Conservation (phyloP, 1,284 basidiomycete species). For the Xanthoconium separans region DNA sequence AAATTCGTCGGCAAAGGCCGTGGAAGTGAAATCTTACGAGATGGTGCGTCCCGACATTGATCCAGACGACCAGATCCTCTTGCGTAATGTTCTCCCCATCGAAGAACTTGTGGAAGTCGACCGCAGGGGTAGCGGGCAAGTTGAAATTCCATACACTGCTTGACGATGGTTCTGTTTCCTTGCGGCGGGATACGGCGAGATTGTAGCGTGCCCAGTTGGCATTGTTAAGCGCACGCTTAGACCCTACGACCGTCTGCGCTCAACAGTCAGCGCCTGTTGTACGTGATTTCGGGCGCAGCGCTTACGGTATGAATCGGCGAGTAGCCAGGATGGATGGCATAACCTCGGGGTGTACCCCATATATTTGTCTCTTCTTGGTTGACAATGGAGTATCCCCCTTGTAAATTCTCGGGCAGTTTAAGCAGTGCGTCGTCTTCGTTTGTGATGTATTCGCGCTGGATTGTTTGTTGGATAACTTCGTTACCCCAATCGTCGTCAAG, state of each 20-base stretch:
- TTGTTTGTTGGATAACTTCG: constrained; percentile 53
- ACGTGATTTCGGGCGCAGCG: constrained; percentile 7
- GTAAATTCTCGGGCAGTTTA: constrained; percentile 53
- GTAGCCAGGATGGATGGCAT: constrained; percentile 55
- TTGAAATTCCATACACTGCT: constrained; percentile 63
- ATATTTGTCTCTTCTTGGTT: constrained; percentile 56
- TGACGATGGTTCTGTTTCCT: constrained; percentile 58
- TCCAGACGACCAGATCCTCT: constrained; percentile 61
- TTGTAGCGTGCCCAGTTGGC: constrained; percentile 68
- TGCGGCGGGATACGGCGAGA: constrained; percentile 54
- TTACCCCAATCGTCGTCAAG: constrained; percentile 62
- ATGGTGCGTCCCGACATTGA: constrained; percentile 66
- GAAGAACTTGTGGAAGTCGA: constrained; percentile 66
- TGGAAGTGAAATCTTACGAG: constrained; percentile 33
- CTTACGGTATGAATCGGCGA: constrained; percentile 50
- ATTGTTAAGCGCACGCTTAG: constrained; percentile 56
- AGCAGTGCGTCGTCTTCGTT: constrained; percentile 58
- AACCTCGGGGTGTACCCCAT: constrained; percentile 58
- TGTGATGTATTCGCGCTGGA: constrained; percentile 47
- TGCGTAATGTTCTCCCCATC: constrained; percentile 61
- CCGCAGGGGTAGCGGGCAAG: constrained; percentile 54
- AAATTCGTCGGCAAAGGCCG: background rate
- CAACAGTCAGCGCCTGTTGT: constrained; percentile 8
- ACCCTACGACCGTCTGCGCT: constrained; percentile 52
- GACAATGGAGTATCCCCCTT: constrained; percentile 57